A percentile compares a stretch with the other conserved stretches of the same genome.
Conservation (phyloP, 2,329 filamentous ascomycete species). For the Pestalotiopsis sp. region DNA sequence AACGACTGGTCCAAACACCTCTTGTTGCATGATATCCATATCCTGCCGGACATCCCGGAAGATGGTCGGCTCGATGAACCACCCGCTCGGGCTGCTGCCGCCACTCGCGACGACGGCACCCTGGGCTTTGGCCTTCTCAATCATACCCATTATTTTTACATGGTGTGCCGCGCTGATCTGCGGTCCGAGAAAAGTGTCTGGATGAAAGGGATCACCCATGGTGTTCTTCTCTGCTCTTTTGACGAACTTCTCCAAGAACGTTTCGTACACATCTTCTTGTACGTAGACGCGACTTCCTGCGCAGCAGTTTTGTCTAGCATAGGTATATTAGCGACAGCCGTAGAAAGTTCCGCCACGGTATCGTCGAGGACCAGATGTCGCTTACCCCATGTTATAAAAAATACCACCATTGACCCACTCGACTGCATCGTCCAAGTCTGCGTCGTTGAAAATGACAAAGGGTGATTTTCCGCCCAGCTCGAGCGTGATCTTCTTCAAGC, state of each 20-base stretch:
- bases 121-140: neutral
- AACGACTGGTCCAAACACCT: constrained; percentile 20
- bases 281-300: constrained; percentile 17
- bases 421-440: constrained; percentile 59
- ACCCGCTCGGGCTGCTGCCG: constrained; percentile 11
- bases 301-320: constrained; percentile 16
- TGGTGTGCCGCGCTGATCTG: neutral
- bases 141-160: neutral
- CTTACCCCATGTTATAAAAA: constrained; percentile 11
- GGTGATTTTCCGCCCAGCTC: constrained; percentile 60
- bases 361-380: neutral
- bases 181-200: constrained; percentile 11
- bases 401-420: constrained; percentile 14
- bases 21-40: constrained; percentile 14
- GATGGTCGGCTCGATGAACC: constrained; percentile 16
- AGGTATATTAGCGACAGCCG: neutral
- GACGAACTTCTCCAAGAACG: constrained; percentile 21
- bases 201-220: constrained; percentile 23
- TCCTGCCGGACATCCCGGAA: constrained; percentile 15
- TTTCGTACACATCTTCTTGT: constrained; percentile 19
- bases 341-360: neutral
- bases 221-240: constrained; percentile 17
- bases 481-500: constrained; percentile 55
- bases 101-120: constrained; percentile 5
- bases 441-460: constrained; percentile 56